Percentiles rank a stretch among this genome's conserved stretches.
Conservation (phyloP, 2,329 filamentous ascomycete genomes). For the Arthrobotrys sphaeroides region DNA sequence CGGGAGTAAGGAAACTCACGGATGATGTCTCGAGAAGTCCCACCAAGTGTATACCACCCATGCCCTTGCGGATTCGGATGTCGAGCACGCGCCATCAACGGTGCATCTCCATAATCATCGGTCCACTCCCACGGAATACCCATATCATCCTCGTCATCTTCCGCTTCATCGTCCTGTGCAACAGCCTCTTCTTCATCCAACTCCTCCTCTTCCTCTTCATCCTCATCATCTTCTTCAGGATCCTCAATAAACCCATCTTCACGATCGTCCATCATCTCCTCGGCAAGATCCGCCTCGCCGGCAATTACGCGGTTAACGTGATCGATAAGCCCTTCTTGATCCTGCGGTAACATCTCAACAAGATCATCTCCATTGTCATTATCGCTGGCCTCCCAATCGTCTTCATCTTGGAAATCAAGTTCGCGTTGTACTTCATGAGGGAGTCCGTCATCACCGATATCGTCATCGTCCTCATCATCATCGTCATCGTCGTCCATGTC, state of each 20-base stretch:
- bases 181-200: constrained; percentile 67
- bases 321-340: constrained; percentile 63
- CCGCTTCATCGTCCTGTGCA: constrained; percentile 66
- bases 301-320: constrained; percentile 55
- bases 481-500: constrained; percentile 71
- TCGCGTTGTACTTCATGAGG: constrained; percentile 38
- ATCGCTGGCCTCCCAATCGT: constrained; percentile 67
- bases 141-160: constrained; percentile 61
- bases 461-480: constrained; percentile 69
- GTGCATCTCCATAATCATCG: constrained; percentile 58
- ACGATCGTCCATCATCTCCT: constrained; percentile 57
- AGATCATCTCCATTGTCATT: constrained; percentile 63
- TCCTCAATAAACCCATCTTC: constrained; percentile 61
- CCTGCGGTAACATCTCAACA: constrained; percentile 67
- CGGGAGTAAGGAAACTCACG: too few relatives aligned
- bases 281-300: constrained; percentile 55
- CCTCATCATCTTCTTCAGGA: constrained; percentile 67
- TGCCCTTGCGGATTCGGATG: constrained; percentile 56
- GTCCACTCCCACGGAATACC: constrained; percentile 58
- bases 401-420: constrained; percentile 63
- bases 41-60: constrained; percentile 59
- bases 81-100: constrained; percentile 57
- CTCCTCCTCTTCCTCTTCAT: constrained; percentile 63
- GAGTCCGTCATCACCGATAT: constrained; percentile 58
- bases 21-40: constrained; percentile 57